Conservation (phyloP, 176 grass and related monocot genomes). For the Elaeis guineensis region DNA sequence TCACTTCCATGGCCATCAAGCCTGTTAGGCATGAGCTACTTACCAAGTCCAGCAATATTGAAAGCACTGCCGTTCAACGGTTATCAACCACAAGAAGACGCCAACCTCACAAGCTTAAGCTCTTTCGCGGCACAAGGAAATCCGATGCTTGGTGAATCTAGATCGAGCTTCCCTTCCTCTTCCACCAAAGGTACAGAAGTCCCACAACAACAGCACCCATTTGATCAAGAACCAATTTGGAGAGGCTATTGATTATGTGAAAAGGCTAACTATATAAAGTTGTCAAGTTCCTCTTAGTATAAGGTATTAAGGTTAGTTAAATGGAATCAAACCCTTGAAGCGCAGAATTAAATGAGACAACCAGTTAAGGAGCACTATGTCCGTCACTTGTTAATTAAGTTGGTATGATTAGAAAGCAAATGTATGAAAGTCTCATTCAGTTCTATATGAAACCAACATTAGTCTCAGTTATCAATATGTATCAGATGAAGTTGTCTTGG, state of each 20-base stretch:
- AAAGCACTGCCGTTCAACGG: slow-evolving; percentile 8
- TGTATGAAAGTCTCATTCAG: too few relatives aligned
- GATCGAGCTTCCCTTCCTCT: slow-evolving; percentile 10
- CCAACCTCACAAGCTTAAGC: neutral
- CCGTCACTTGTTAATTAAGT: too few relatives aligned
- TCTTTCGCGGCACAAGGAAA: neutral
- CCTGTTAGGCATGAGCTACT: neutral
- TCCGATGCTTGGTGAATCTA: neutral
- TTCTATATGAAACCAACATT: too few relatives aligned
- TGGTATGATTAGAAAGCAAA: too few relatives aligned
- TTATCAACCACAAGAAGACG: neutral
- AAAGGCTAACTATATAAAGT: too few relatives aligned
- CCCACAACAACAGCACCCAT: slow-evolving; percentile 4
- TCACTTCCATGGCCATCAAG: slow-evolving; percentile 4
- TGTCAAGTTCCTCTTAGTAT: too few relatives aligned
- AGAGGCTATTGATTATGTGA: slow-evolving; percentile 7
- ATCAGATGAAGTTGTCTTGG: too few relatives aligned
- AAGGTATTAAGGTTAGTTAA: too few relatives aligned
- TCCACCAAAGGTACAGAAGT: neutral
- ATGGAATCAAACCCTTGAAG: too few relatives aligned
- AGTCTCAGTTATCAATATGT: too few relatives aligned
- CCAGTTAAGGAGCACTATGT: too few relatives aligned
- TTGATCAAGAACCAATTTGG: slow-evolving; percentile 6
- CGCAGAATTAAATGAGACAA: too few relatives aligned
- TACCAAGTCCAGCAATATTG: slow-evolving; percentile 1